Conservation (phyloP, 768 basidiomycete genomes). For the Botryobasidium botryosum region DNA sequence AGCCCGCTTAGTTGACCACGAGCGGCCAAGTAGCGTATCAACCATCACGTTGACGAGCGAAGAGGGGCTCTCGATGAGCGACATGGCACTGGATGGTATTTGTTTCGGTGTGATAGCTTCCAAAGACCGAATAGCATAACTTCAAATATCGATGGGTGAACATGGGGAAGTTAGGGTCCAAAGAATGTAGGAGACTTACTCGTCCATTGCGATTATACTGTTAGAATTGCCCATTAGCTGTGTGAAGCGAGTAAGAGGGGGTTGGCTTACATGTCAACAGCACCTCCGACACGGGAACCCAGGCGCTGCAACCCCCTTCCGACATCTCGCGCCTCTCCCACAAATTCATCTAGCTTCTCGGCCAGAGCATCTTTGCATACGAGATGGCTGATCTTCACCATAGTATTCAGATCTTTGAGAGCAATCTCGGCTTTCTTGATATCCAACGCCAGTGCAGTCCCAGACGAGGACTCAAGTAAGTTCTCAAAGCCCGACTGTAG, state of each 20-base stretch:
- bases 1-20: constrained; percentile 19
- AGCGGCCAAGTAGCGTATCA: no score
- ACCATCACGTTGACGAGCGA: constrained; percentile 4
- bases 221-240: background rate
- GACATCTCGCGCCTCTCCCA: constrained; percentile 41
- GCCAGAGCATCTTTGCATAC: constrained; percentile 41
- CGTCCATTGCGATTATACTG: constrained; percentile 60
- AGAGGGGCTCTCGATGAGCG: constrained; percentile 15
- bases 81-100: constrained; percentile 18
- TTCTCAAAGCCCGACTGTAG: background rate
- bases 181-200: constrained; percentile 47
- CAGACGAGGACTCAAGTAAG: background rate
- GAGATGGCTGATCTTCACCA: constrained; percentile 47
- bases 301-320: constrained; percentile 44
- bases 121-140: no score
- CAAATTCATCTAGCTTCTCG: constrained; percentile 34
- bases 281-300: constrained; percentile 48
- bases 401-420: constrained; percentile 43
- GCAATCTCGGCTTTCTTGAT: constrained; percentile 69
- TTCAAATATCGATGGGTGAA: no score
- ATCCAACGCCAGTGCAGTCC: constrained; percentile 32
- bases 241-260: background rate
- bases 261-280: constrained; percentile 46
- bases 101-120: no score
- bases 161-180: constrained; percentile 16